These are phyloP conservation scores for Sporisorium iseilematis-ciliati DNA, from an alignment of 1,284 basidiomycete genomes.

Conservation along the genomic window DNA sequence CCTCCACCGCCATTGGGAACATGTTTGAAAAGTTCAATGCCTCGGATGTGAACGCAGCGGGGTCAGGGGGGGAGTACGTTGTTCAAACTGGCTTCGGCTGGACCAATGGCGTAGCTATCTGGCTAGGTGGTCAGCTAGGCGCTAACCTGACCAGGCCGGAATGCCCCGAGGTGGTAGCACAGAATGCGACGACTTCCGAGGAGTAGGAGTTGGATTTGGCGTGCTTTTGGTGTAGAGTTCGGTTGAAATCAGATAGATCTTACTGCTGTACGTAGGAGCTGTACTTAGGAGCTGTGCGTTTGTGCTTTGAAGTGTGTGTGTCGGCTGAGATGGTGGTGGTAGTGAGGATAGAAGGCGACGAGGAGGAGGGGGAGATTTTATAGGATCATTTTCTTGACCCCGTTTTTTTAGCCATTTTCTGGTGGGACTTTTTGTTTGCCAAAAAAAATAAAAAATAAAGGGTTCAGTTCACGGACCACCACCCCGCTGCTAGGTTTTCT, in stretches of 20 bases:
- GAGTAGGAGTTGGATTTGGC: constrained; percentile 2
- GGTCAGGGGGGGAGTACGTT: constrained; percentile 79
- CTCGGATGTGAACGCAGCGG: constrained; percentile 83
- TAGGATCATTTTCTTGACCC: background rate
- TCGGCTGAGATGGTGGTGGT: background rate
- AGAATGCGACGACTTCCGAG: constrained; percentile 13
- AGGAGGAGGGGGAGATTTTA: background rate
- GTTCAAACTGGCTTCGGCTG: constrained; percentile 74
- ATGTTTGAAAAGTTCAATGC: constrained; percentile 81
- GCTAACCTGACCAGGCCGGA: constrained; percentile 42
- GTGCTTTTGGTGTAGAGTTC: too few relatives aligned
- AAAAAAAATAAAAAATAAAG: background rate
- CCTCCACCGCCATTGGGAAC: constrained; percentile 38
- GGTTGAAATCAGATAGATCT: too few relatives aligned
- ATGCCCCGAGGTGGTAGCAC: constrained; percentile 35
- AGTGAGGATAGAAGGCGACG: background rate
- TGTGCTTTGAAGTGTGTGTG: too few relatives aligned
- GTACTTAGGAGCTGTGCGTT: too few relatives aligned
- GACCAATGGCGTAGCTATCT: constrained; percentile 52
- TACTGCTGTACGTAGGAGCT: too few relatives aligned
- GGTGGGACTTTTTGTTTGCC: background rate
- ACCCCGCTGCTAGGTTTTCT: background rate
- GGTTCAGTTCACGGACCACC: constrained; percentile 20
- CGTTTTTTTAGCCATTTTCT: background rate
- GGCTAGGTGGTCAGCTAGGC: constrained; percentile 47